Evolutionary conservation across 179 eudicot genomes (phyloP).

Genomic region (Silene vulgaris): DNA sequence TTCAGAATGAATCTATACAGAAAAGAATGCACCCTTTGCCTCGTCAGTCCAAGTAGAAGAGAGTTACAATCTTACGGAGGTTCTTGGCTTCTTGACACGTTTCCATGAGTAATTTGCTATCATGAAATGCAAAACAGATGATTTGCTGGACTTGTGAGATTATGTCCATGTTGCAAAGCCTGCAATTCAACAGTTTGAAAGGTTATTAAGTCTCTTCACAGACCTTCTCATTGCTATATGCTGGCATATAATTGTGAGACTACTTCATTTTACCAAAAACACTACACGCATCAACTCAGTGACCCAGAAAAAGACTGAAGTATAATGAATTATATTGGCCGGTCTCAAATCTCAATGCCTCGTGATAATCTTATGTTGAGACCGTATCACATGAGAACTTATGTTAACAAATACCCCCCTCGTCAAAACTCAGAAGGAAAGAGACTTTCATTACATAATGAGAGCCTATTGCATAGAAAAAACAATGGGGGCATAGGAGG

Average conservation of each 20-base stretch:
- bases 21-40: neutral
- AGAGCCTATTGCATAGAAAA: neutral
- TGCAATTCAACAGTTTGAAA: slow-evolving; percentile 30
- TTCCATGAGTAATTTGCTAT: slow-evolving; percentile 91
- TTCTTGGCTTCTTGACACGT: slow-evolving; percentile 98
- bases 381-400: too few species aligned
- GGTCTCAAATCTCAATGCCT: too few species aligned
- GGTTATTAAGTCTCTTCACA: neutral
- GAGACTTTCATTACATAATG: too few species aligned
- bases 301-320: too few species aligned
- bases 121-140: slow-evolving; percentile 95
- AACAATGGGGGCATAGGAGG: neutral
- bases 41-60: slow-evolving; percentile 73
- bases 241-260: too few species aligned
- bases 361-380: too few species aligned
- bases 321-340: too few species aligned
- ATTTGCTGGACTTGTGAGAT: slow-evolving; percentile 91
- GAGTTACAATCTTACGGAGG: slow-evolving; percentile 93
- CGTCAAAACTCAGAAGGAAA: neutral
- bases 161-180: slow-evolving; percentile 95
- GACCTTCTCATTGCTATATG: too few species aligned
- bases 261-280: too few species aligned
- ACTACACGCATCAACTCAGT: too few species aligned
- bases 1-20: slow-evolving; percentile 19
- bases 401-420: too few species aligned